These are phyloP conservation scores for Pichia sp. DNA, from an alignment of 1,139 yeast species.

Conservation along the genomic window DNA sequence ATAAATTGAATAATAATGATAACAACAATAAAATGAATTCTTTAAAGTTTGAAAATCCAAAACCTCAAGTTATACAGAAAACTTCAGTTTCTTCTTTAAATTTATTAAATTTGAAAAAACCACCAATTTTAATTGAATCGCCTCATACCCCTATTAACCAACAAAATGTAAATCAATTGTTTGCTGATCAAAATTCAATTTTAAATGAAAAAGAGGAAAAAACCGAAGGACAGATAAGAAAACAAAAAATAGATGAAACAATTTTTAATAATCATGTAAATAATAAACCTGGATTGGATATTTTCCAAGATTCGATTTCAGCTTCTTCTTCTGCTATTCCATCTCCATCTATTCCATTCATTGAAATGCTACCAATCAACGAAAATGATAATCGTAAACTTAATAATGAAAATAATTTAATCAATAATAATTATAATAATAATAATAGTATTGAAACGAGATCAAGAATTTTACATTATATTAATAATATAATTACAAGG, in stretches of 20 bases:
- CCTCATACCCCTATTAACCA: slow-evolving; percentile 11
- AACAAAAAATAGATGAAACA: background rate
- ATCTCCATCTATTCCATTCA: background rate
- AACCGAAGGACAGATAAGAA: background rate
- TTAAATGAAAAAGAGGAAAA: background rate
- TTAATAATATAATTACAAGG: slow-evolving; percentile 26
- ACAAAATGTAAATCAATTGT: slow-evolving; percentile 3
- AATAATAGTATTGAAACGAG: slow-evolving; percentile 7
- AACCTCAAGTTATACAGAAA: too few species aligned
- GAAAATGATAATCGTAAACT: too few species aligned
- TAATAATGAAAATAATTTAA: too few species aligned
- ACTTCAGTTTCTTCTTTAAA: background rate
- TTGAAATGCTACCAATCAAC: background rate
- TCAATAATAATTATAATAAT: too few species aligned
- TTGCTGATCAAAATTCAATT: too few species aligned
- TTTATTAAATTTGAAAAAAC: background rate
- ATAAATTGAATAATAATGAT: background rate
- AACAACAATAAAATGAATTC: too few species aligned
- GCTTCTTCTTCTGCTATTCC: too few species aligned
- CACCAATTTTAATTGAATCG: slow-evolving; percentile 1
- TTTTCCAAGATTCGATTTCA: too few species aligned
- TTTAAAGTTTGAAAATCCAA: too few species aligned
- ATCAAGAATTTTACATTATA: slow-evolving; percentile 22
- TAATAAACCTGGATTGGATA: too few species aligned
- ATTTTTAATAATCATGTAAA: background rate